These are phyloP conservation scores for Alternaria angustiovoidea DNA, from an alignment of 2,329 filamentous ascomycete species.

Conservation along the genomic window DNA sequence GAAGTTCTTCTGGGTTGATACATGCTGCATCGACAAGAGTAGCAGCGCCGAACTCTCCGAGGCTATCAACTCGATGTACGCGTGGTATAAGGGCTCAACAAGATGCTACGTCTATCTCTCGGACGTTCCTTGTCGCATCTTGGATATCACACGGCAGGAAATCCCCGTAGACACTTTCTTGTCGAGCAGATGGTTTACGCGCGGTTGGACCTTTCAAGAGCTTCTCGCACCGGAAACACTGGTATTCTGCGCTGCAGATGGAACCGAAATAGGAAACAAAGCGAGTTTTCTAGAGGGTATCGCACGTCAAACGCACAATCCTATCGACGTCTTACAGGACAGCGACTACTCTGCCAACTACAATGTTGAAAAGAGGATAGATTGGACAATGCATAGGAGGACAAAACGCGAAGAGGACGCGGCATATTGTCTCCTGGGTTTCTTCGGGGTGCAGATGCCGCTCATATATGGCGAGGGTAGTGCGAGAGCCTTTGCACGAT, in stretches of 20 bases:
- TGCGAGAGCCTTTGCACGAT: background rate
- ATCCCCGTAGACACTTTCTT: too few relatives aligned
- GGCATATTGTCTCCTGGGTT: constrained; percentile 40
- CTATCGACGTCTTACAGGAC: background rate
- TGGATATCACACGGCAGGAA: background rate
- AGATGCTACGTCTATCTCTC: constrained; percentile 8
- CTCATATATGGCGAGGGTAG: constrained; percentile 16
- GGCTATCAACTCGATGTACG: background rate
- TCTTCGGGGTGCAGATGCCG: constrained; percentile 33
- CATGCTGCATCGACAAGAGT: constrained; percentile 15
- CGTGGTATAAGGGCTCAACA: background rate
- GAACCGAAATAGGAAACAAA: background rate
- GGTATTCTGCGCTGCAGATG: background rate
- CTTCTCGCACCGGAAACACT: background rate
- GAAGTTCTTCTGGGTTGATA: constrained; percentile 10
- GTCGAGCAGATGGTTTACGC: constrained; percentile 3
- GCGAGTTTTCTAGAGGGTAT: background rate
- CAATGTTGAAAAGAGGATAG: constrained; percentile 14
- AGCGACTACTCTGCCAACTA: background rate
- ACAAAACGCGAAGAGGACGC: constrained; percentile 34
- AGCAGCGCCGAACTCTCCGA: constrained; percentile 4
- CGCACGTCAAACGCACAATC: background rate
- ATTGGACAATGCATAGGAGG: constrained; percentile 13
- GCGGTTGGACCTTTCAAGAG: constrained; percentile 8
- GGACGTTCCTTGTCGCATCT: background rate